These are phyloP conservation scores for Aspergillus piperis DNA, from an alignment of 2,329 filamentous ascomycete genomes.

Conservation along the genomic window DNA sequence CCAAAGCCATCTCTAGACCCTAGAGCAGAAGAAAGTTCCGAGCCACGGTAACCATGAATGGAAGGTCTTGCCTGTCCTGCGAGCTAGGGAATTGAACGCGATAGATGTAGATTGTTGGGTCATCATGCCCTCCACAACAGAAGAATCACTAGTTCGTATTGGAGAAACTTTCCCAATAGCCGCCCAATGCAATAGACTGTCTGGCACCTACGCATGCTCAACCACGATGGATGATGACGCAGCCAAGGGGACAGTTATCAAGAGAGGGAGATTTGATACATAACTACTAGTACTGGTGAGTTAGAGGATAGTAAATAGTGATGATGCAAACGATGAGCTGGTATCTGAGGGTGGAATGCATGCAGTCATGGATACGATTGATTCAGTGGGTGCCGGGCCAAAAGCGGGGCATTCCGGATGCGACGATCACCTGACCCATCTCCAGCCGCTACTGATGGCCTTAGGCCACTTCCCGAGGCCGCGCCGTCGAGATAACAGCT, in stretches of 20 bases:
- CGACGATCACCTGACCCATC: conserved; percentile 28
- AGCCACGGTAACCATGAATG: no score
- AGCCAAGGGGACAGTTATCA: not conserved
- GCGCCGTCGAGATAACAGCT: conserved; percentile 5
- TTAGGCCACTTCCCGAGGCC: conserved; percentile 13
- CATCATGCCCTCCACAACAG: no score
- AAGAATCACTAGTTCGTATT: no score
- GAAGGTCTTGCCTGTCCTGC: no score
- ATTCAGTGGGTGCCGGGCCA: not conserved
- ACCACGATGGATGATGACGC: not conserved
- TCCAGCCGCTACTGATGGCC: conserved; percentile 1
- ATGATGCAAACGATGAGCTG: conserved; percentile 1
- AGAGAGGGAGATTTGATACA: not conserved
- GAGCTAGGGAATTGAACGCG: no score
- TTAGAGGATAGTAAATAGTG: not conserved
- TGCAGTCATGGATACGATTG: not conserved
- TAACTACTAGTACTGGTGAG: not conserved
- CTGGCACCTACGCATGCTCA: no score
- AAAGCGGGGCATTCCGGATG: conserved; percentile 16
- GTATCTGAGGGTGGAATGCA: not conserved
- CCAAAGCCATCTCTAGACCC: no score
- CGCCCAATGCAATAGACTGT: no score
- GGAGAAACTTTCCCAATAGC: no score
- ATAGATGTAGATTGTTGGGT: no score
- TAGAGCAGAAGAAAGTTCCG: no score